A percentile compares a stretch with the other conserved stretches of the same genome.
Conservation (phyloP, 192 early-diverging fungal genomes). For the Rhizoclosmatium sp. region DNA sequence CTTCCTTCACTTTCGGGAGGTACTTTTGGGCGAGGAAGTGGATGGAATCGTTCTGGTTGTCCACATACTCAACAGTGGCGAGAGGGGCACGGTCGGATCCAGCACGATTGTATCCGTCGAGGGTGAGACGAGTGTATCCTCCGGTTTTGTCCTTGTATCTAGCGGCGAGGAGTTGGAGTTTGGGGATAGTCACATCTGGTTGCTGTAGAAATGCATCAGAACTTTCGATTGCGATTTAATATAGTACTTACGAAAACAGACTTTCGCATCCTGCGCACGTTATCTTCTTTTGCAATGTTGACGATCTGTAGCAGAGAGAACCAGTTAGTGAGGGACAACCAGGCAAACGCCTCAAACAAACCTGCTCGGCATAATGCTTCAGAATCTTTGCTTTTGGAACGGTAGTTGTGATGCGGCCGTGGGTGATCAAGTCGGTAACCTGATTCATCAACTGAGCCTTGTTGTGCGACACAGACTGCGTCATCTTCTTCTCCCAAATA, state of each 20-base stretch:
- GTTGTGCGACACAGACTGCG: slow-evolving; percentile 22
- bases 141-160: slow-evolving; percentile 80
- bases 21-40: slow-evolving; percentile 45
- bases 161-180: slow-evolving; percentile 82
- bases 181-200: slow-evolving; percentile 76
- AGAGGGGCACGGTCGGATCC: slow-evolving; percentile 84
- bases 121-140: slow-evolving; percentile 90
- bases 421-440: slow-evolving; percentile 81
- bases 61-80: slow-evolving; percentile 91
- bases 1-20: slow-evolving; percentile 32
- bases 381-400: slow-evolving; percentile 91
- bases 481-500: slow-evolving; percentile 37
- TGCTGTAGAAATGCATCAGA: slow-evolving; percentile 55
- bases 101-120: slow-evolving; percentile 71
- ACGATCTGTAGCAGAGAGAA: slow-evolving; percentile 68
- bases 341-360: slow-evolving; percentile 28
- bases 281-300: slow-evolving; percentile 73
- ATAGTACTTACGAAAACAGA: slow-evolving; percentile 42
- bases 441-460: slow-evolving; percentile 72
- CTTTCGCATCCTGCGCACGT: slow-evolving; percentile 36
- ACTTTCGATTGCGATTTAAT: neutral
- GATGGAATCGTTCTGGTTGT: slow-evolving; percentile 77
- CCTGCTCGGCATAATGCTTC: slow-evolving; percentile 84
- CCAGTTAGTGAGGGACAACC: neutral
- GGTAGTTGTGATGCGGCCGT: slow-evolving; percentile 94